phyloP scores from a whole-genome alignment of 148 eudicot species.

The Heliamphora exappendiculata region DNA sequence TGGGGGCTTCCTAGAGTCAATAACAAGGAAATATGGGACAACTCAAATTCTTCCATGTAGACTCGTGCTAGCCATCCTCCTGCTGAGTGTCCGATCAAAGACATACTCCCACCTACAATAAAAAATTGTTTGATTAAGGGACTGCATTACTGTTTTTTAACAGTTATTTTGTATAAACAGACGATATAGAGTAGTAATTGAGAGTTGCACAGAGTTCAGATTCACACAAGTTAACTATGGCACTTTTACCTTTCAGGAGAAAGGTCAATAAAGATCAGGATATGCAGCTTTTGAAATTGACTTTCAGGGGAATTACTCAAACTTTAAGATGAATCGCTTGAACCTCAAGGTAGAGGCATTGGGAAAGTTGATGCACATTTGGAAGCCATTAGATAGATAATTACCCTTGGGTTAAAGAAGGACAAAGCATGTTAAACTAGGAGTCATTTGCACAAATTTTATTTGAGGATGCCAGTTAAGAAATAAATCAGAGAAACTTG shows the following conservation, averaged over 20 bases:
- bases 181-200: not conserved
- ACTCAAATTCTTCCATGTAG: constrained; percentile 82
- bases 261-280: not conserved
- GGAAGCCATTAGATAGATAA: not conserved
- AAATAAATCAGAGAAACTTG: not conserved
- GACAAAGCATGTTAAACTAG: not conserved
- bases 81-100: constrained; percentile 93
- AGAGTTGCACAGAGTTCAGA: not conserved
- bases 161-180: not conserved
- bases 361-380: not conserved
- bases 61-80: constrained; percentile 99
- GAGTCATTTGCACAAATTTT: not conserved
- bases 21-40: constrained; percentile 56
- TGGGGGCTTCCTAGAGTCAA: constrained; percentile 90
- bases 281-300: constrained; percentile 1
- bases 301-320: not conserved
- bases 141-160: not conserved
- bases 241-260: not conserved
- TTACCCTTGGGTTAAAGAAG: not conserved
- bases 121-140: constrained; percentile 11
- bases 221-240: not conserved
- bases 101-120: constrained; percentile 44
- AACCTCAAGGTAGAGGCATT: not conserved
- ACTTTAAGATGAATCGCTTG: not conserved
- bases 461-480: not conserved